A percentile compares a stretch with the other conserved stretches of the same genome.
Conservation (phyloP, 176 grass and related monocot species). For the Typha latifolia region DNA sequence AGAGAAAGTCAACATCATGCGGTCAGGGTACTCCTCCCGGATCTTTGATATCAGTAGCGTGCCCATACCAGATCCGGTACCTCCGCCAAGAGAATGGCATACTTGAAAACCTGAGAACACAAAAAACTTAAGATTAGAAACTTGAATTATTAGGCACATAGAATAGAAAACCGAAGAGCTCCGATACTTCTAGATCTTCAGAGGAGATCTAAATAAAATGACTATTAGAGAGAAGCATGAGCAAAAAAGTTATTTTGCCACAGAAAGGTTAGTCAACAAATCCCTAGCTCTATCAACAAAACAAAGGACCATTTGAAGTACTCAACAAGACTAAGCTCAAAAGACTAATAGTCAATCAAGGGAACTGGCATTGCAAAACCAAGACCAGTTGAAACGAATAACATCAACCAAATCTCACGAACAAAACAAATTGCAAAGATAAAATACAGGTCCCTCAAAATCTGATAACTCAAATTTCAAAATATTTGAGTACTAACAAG, state of each 20-base stretch:
- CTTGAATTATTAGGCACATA: not conserved
- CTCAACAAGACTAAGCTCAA: no score
- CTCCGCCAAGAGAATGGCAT: constrained; percentile 63
- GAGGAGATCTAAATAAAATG: not conserved
- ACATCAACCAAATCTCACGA: no score
- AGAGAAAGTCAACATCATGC: constrained; percentile 75
- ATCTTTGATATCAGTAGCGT: constrained; percentile 74
- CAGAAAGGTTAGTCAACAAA: not conserved
- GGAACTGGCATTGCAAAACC: no score
- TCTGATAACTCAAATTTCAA: no score
- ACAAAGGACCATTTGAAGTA: not conserved
- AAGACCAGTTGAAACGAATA: no score
- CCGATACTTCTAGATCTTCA: not conserved
- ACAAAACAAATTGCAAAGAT: no score
- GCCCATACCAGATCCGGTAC: constrained; percentile 75
- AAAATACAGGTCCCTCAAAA: no score
- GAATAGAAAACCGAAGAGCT: not conserved
- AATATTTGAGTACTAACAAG: no score
- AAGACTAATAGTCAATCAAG: no score
- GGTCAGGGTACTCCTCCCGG: constrained; percentile 72
- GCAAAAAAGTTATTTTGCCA: not conserved
- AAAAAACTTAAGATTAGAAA: constrained; percentile 8
- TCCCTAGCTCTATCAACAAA: not conserved
- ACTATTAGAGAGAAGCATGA: not conserved
- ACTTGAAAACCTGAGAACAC: constrained; percentile 50